phyloP scores from a whole-genome alignment of 805 yeast species.

The Candida sphagnicola region DNA sequence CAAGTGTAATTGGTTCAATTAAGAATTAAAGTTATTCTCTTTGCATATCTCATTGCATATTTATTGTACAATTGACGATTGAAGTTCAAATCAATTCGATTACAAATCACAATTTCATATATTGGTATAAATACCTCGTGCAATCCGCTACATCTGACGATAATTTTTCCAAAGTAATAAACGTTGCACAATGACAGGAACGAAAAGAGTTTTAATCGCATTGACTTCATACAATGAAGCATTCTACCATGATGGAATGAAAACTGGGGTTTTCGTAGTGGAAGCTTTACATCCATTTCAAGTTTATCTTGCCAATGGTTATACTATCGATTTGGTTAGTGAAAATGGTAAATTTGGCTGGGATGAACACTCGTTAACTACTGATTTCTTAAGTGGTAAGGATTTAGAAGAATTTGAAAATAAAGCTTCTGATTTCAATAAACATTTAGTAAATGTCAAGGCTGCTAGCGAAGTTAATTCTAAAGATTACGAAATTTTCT shows the following conservation, averaged over 20 bases:
- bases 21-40: too few relatives aligned
- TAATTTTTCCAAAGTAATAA: too few relatives aligned
- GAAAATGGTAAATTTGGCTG: conserved; percentile 56
- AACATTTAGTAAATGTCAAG: conserved; percentile 37
- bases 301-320: conserved; percentile 44
- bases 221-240: conserved; percentile 38
- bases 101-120: too few relatives aligned
- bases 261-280: conserved; percentile 56
- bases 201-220: conserved; percentile 41
- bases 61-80: too few relatives aligned
- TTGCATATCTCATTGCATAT: too few relatives aligned
- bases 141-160: too few relatives aligned
- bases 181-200: conserved; percentile 5
- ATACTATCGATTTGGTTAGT: conserved; percentile 52
- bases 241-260: conserved; percentile 55
- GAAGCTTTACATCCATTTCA: conserved; percentile 61
- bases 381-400: conserved; percentile 36
- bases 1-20: too few relatives aligned
- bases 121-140: too few relatives aligned
- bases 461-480: conserved; percentile 47
- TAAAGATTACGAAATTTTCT: conserved; percentile 49
- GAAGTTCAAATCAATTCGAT: too few relatives aligned
- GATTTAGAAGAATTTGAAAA: conserved; percentile 41
- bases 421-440: conserved; percentile 32
- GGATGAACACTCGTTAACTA: conserved; percentile 51